Evolutionary conservation across 208 protist genomes (phyloP).

Genomic region (Angomonas deanei): DNA sequence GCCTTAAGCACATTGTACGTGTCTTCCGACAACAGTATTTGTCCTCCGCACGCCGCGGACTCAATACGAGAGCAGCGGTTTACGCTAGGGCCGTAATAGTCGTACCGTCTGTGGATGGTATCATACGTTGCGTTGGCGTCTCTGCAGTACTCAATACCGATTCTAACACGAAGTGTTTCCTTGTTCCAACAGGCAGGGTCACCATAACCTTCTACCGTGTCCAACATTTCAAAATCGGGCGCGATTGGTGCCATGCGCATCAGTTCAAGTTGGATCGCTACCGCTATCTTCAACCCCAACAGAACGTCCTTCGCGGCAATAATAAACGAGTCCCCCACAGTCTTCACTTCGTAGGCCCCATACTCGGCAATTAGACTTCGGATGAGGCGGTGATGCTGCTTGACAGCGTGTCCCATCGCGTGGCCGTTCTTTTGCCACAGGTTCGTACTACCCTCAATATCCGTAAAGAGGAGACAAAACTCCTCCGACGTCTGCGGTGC

Average conservation of each 20-base stretch:
- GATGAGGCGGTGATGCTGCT: constrained; percentile 64
- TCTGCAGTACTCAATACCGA: constrained; percentile 72
- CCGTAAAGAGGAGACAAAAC: constrained; percentile 70
- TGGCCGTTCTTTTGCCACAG: constrained; percentile 65
- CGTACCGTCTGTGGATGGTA: constrained; percentile 53
- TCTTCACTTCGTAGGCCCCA: constrained; percentile 81
- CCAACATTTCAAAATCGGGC: constrained; percentile 55
- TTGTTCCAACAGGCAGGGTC: constrained; percentile 30
- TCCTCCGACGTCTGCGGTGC: constrained; percentile 30
- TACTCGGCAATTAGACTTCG: constrained; percentile 56
- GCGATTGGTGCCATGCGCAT: constrained; percentile 61
- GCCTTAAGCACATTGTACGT: constrained; percentile 51
- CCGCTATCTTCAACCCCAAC: constrained; percentile 58
- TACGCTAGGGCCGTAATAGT: constrained; percentile 89
- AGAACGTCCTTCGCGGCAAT: constrained; percentile 63
- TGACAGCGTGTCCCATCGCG: constrained; percentile 53
- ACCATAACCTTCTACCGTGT: constrained; percentile 40
- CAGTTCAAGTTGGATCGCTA: constrained; percentile 67
- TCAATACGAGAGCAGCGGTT: constrained; percentile 81
- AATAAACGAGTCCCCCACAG: constrained; percentile 79
- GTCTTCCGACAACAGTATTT: constrained; percentile 72
- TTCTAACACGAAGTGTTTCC: constrained; percentile 47
- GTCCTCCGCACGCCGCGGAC: constrained; percentile 60
- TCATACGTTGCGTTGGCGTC: constrained; percentile 63
- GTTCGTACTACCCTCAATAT: constrained; percentile 74